A percentile compares a stretch with the other conserved stretches of the same genome.
Conservation (phyloP, 75 land plant species). For the Azolla pinnata region DNA sequence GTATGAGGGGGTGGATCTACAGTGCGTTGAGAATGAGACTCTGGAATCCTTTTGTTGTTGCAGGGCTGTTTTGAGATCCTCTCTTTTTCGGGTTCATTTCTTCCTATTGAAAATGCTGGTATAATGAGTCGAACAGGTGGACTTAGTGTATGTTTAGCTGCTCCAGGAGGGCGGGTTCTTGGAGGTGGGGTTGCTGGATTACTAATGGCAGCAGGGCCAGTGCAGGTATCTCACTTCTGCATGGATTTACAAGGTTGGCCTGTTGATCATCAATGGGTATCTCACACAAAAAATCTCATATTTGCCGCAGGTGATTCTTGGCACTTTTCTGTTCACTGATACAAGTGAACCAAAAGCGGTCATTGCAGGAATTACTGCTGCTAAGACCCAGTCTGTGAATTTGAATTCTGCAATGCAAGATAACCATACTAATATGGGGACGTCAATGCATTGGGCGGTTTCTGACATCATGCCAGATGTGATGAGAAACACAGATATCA, state of each 20-base stretch:
- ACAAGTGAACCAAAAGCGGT: too few species aligned
- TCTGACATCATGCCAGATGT: background rate
- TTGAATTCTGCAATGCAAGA: background rate
- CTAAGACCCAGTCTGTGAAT: background rate
- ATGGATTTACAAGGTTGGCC: background rate
- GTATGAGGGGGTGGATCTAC: too few species aligned
- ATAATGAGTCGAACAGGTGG: slow-evolving; percentile 51
- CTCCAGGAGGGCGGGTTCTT: slow-evolving; percentile 67
- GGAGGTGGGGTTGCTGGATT: slow-evolving; percentile 66
- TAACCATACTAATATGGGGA: too few species aligned
- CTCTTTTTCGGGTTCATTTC: slow-evolving; percentile 51
- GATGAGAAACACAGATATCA: slow-evolving; percentile 1
- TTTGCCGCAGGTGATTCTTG: too few species aligned
- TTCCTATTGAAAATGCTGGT: slow-evolving; percentile 37
- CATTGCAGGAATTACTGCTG: too few species aligned
- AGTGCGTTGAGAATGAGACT: too few species aligned
- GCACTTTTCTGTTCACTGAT: too few species aligned
- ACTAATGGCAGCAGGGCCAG: slow-evolving; percentile 55
- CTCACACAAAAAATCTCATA: too few species aligned
- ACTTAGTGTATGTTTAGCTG: slow-evolving; percentile 61
- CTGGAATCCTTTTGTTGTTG: too few species aligned
- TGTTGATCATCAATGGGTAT: too few species aligned
- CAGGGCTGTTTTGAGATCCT: slow-evolving; percentile 76
- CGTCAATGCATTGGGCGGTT: background rate
- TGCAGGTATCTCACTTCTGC: slow-evolving; percentile 37